These are phyloP conservation scores for Dipodascus albidus DNA, from an alignment of 805 yeast species.

Conservation along the genomic window DNA sequence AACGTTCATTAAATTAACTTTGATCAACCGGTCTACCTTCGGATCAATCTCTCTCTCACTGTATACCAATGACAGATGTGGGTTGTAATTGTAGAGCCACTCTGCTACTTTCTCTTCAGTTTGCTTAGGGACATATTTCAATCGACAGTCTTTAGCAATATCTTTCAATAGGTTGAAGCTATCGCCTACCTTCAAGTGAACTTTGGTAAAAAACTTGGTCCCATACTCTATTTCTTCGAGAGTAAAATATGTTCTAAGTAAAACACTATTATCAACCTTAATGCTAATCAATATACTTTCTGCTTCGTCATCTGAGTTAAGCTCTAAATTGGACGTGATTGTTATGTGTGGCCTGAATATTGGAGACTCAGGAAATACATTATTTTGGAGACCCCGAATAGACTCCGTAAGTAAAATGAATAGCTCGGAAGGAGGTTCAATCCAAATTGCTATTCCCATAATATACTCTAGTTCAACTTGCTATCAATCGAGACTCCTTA, in stretches of 20 bases:
- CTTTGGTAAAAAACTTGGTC: conserved; percentile 39
- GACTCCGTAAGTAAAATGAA: conserved; percentile 42
- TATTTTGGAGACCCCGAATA: conserved; percentile 44
- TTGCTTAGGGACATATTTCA: conserved; percentile 17
- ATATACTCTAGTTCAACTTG: no score
- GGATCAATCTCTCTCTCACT: conserved; percentile 50
- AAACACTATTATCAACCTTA: conserved; percentile 42
- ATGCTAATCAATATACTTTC: conserved; percentile 46
- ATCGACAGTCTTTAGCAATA: neutral
- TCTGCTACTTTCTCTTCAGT: conserved; percentile 36
- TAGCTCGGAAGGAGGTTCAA: conserved; percentile 43
- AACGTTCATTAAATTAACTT: conserved; percentile 35
- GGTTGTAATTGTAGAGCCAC: conserved; percentile 56
- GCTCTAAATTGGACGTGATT: conserved; percentile 45
- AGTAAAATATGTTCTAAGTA: conserved; percentile 27
- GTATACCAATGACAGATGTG: conserved; percentile 67
- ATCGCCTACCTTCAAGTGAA: conserved; percentile 36
- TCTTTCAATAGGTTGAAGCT: conserved; percentile 30
- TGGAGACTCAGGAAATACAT: conserved; percentile 64
- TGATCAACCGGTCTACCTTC: conserved; percentile 52
- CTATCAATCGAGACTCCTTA: no score
- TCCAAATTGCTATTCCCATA: conserved; percentile 59
- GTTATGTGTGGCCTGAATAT: conserved; percentile 69
- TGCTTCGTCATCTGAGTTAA: conserved; percentile 40
- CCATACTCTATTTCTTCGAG: conserved; percentile 37